Percentiles rank a stretch among this genome's conserved stretches.
phyloP scores from a whole-genome alignment of 495 filamentous ascomycete species.

The Tuber umbilicatum region DNA sequence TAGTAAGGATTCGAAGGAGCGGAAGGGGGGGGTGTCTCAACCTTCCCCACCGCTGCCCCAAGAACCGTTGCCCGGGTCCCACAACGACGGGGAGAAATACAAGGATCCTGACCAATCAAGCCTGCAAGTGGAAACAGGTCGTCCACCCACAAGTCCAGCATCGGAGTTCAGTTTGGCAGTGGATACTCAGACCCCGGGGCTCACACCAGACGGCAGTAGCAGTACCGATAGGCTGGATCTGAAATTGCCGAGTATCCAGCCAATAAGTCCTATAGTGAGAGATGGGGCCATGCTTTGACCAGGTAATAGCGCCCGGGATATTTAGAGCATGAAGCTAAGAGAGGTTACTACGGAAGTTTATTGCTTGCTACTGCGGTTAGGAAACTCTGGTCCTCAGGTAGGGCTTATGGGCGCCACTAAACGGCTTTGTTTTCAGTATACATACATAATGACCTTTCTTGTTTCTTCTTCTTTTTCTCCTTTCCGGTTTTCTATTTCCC shows the following conservation, averaged over 20 bases:
- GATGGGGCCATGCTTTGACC: conserved; percentile 27
- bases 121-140: conserved; percentile 31
- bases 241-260: conserved; percentile 28
- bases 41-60: conserved; percentile 28
- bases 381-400: conserved; percentile 23
- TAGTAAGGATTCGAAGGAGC: conserved; percentile 16
- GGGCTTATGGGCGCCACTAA: conserved; percentile 12
- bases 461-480: conserved; percentile 47
- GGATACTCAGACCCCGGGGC: neutral
- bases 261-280: conserved; percentile 26
- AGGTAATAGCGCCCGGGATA: neutral
- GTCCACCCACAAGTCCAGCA: conserved; percentile 25
- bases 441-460: conserved; percentile 49
- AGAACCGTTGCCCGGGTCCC: conserved; percentile 18
- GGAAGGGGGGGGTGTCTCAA: conserved; percentile 20
- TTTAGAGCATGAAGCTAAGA: neutral
- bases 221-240: conserved; percentile 13
- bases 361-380: conserved; percentile 4
- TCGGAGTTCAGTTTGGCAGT: conserved; percentile 19
- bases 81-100: conserved; percentile 20
- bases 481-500: conserved; percentile 14
- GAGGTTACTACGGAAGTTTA: neutral
- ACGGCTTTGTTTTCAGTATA: conserved; percentile 44
- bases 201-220: neutral
- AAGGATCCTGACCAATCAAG: conserved; percentile 27